Evolutionary conservation across 768 basidiomycete genomes (phyloP).

Genomic region (Mycena floridula): DNA sequence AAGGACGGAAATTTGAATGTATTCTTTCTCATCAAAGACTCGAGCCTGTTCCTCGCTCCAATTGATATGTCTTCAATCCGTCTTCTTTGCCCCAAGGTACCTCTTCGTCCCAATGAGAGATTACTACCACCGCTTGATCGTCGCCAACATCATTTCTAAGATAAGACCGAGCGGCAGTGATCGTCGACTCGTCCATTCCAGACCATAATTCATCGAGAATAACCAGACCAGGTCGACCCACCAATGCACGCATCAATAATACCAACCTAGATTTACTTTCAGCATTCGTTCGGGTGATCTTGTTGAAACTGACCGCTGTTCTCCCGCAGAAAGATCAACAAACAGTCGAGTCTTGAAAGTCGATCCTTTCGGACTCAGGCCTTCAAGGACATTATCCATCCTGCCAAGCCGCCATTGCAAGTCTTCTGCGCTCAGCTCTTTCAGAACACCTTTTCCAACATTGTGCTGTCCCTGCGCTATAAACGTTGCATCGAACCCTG

Average conservation of each 20-base stretch:
- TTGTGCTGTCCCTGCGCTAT: conserved; percentile 38
- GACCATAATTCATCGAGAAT: conserved; percentile 91
- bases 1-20: no score
- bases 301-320: no score
- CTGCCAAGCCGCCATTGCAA: conserved; percentile 29
- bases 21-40: no score
- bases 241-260: conserved; percentile 81
- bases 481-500: conserved; percentile 88
- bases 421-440: conserved; percentile 19
- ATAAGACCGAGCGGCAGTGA: conserved; percentile 56
- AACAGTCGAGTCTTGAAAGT: conserved; percentile 53
- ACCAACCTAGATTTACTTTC: conserved; percentile 81
- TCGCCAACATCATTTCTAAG: conserved; percentile 44
- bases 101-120: conserved; percentile 91
- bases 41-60: conserved; percentile 28
- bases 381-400: conserved; percentile 51
- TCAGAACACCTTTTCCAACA: conserved; percentile 42
- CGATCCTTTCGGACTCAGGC: conserved; percentile 60
- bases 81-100: conserved; percentile 71
- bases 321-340: conserved; percentile 58
- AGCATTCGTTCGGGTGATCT: no score
- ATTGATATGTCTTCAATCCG: conserved; percentile 34
- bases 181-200: conserved; percentile 84
- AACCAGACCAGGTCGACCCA: conserved; percentile 65
- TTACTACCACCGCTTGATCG: conserved; percentile 74